Base-by-base conservation (phyloP, 306 rosid species). In the Trifolium subterraneum region DNA sequence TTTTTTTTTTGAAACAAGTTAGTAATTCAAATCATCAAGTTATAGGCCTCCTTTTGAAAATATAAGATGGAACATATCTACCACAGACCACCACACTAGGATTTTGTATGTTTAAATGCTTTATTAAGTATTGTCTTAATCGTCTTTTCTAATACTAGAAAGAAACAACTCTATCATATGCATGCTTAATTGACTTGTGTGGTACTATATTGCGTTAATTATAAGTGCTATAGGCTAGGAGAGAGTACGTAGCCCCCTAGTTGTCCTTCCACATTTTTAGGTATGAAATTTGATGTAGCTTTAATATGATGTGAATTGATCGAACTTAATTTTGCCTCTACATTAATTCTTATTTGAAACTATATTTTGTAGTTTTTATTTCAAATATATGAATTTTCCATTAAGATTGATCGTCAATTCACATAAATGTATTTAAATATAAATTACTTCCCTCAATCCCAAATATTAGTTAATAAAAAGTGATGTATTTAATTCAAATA, bases 101-200 rank as follows among this genome's bases (percentile, higher is more conserved):
- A 52, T 74, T 74, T 69, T 18, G 73, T 20, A 5, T 69, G 73
- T 61, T 15, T 64, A 64, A 64, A 51, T 52, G 31, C 41, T 42
- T 15, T 54, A 64, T 31, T 51, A 70, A 70, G 15, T 38, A 62
- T 47, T 39, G 44, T 84, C 54, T 76, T n/a, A 68, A 72, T 76
- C 84, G 36, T 47, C 51, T 18, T 77, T 77, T 68, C 73, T 54
- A 69, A 27, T 29, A 10, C 29, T 19, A 70, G 68, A 56, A 55
- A 75, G 39, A 63, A 66, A 77, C 75, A 66, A 38, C n/a, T 81
- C 70, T 62, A 64, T 63, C 77, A 10, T 79, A 19, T 52, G 60
- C 79, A 61, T 74, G 55, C 33, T 69, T 27, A 59, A 59, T 59
- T 50, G 58, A 18, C 66, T 73, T 63, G 67, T 22, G 4, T n/a